phyloP scores from a whole-genome alignment of 2,329 filamentous ascomycete species.

The Ophiostoma piceae region DNA sequence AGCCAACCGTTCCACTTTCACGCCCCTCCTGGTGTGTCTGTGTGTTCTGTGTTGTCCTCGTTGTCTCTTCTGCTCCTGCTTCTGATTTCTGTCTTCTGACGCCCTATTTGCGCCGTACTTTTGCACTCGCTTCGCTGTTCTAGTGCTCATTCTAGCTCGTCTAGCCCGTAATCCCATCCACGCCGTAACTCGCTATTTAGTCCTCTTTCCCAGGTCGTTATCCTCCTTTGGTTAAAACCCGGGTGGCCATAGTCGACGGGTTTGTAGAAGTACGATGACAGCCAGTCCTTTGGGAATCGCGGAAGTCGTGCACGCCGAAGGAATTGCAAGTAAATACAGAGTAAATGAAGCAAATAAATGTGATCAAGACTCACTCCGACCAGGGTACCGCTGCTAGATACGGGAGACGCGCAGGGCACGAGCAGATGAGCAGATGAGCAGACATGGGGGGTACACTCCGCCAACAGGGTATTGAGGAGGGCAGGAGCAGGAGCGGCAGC shows the following conservation, averaged over 20 bases:
- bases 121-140: not conserved
- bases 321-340: not conserved
- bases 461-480: not conserved
- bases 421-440: conserved; percentile 8
- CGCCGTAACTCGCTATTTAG: not conserved
- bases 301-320: not conserved
- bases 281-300: not conserved
- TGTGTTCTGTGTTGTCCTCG: not conserved
- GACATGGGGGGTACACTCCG: conserved; percentile 6
- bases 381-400: conserved; percentile 11
- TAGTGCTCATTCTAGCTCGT: not conserved
- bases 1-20: conserved; percentile 1
- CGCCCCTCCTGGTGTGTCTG: not conserved
- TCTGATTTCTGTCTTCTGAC: not conserved
- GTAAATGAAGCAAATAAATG: too few species aligned
- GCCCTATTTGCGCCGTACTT: not conserved
- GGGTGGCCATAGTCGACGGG: too few species aligned
- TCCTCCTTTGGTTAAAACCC: not conserved
- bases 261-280: not conserved
- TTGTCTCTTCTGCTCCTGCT: not conserved
- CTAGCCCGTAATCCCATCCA: not conserved
- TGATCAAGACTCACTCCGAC: not conserved
- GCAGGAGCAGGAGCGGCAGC: not conserved
- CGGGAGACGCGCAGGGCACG: not conserved
- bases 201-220: not conserved